Evolutionary conservation across 192 early-diverging fungal genomes (phyloP).

Genomic region (Coemansia sp.): DNA sequence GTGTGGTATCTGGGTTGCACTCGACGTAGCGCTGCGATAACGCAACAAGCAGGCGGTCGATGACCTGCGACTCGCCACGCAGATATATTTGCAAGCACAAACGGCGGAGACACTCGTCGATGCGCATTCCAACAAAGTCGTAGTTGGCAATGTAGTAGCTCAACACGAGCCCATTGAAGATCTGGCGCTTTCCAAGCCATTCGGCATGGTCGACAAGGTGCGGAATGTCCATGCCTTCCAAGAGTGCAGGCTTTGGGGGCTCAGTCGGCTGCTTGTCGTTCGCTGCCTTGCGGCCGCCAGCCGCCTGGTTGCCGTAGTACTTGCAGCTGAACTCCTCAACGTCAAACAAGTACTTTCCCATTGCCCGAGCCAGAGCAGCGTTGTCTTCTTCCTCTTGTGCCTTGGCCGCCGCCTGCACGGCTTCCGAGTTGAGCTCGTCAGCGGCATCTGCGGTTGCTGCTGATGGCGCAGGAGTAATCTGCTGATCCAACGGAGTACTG

Average conservation of each 20-base stretch:
- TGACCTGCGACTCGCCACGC: slow-evolving; percentile 89
- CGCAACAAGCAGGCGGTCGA: slow-evolving; percentile 84
- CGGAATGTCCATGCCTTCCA: slow-evolving; percentile 42
- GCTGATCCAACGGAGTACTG: slow-evolving; percentile 1
- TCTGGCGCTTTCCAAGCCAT: slow-evolving; percentile 57
- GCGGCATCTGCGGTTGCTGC: slow-evolving; percentile 3
- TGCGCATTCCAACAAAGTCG: slow-evolving; percentile 65
- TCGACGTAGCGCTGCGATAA: slow-evolving; percentile 81
- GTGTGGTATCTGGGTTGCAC: slow-evolving; percentile 68
- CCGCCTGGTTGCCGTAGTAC: slow-evolving; percentile 11
- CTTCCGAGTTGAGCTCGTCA: slow-evolving; percentile 6
- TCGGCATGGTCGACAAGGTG: slow-evolving; percentile 43
- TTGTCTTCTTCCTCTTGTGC: slow-evolving; percentile 27
- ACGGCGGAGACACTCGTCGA: slow-evolving; percentile 78
- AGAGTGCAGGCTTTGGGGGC: slow-evolving; percentile 26
- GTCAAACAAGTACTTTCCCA: slow-evolving; percentile 52
- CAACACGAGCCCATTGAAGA: slow-evolving; percentile 60
- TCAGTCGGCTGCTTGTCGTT: slow-evolving; percentile 9
- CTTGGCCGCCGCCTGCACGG: background rate
- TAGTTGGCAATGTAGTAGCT: slow-evolving; percentile 74
- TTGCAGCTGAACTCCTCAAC: slow-evolving; percentile 38
- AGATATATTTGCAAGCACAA: slow-evolving; percentile 78
- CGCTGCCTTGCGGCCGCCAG: background rate
- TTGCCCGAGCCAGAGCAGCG: slow-evolving; percentile 37
- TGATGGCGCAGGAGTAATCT: slow-evolving; percentile 9